These are phyloP conservation scores for Amaranthus hypochondriacus DNA, from an alignment of 148 eudicot species.

Conservation along the genomic window DNA sequence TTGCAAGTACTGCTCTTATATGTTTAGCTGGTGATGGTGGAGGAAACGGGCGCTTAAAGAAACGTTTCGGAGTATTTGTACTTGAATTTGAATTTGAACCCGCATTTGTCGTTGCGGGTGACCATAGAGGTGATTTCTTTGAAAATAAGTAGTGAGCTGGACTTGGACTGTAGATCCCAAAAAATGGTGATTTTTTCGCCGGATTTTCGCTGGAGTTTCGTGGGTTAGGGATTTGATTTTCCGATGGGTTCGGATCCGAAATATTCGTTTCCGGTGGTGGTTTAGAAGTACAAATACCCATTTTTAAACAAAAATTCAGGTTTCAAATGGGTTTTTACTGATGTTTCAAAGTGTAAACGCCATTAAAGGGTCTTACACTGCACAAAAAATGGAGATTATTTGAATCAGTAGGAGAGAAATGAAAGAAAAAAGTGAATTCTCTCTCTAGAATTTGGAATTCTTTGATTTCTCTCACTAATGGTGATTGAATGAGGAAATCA, in stretches of 20 bases:
- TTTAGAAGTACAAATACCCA: constrained; percentile 71
- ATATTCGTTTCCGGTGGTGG: constrained; percentile 30
- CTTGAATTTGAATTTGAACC: constrained; percentile 25
- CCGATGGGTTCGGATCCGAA: constrained; percentile 7
- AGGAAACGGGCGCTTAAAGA: constrained; percentile 61
- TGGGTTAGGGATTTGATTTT: too few relatives aligned
- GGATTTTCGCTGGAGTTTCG: constrained; percentile 17
- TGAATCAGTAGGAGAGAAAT: too few relatives aligned
- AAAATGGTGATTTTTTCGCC: constrained; percentile 58
- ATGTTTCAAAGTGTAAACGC: background rate
- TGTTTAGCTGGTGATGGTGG: constrained; percentile 97
- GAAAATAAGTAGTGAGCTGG: constrained; percentile 70
- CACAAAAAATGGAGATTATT: too few relatives aligned
- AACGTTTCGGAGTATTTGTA: constrained; percentile 56
- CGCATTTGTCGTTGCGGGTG: constrained; percentile 32
- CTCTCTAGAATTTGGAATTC: too few relatives aligned
- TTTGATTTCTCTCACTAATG: background rate
- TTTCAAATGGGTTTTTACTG: background rate
- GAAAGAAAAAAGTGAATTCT: background rate
- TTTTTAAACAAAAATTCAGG: constrained; percentile 5
- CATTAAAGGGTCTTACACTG: constrained; percentile 1
- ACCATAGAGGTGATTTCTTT: constrained; percentile 67
- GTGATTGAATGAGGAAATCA: background rate
- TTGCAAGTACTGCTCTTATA: constrained; percentile 52
- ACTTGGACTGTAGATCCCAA: constrained; percentile 71